Evolutionary conservation across 768 basidiomycete species (phyloP), one percentile per base, ranked within the genome.

Genomic region (Coprinopsis cinerea): DNA sequence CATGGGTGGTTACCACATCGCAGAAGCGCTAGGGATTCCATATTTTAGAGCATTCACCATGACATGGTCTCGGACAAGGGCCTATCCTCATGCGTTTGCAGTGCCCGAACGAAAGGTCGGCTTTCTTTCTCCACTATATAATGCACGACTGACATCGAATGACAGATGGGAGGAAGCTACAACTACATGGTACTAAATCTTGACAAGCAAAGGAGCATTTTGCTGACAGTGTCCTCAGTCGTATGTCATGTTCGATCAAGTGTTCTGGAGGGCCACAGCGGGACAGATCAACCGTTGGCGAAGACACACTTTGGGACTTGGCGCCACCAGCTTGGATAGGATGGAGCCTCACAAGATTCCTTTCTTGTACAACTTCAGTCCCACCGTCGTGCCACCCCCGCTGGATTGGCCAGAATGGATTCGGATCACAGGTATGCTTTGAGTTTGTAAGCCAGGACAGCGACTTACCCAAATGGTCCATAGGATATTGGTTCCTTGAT

Each of bases 381-480:
- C 93, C 1, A 74, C 79, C 25, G 76, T 92, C 40, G 91, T 98
- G 13, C 93, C 94, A 5, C 91, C 87, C 23, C 95, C 95, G 2
- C 68, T 98, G 48, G 95, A 99, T 64, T 99, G 96, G 96, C 92
- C 93, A 3, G 95, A 99, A 66, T 97, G 94, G 92, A 97, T 98
- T 55, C 85, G 89, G 35, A 81, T 94, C 1, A 92, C 92, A 53
- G 91, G 90, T 88, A 57, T 51, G 61, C 55, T 36, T 15, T 23
- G 11, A 17, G 18, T 23, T 36, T 17, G 4, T 23, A 9, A 43
- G 25, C 41, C 41, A 24, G 10, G 41, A 10, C 22, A 13, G 47
- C 37, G 35, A 48, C 27, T 48, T n/a, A 50, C 22, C 30, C 28
- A n/a, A 10, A 44, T 13, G 25, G 25, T 23, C 34, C 24, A 7